Base-by-base conservation (phyloP, 176 grass and related monocot species). In the Carex cristatella region DNA sequence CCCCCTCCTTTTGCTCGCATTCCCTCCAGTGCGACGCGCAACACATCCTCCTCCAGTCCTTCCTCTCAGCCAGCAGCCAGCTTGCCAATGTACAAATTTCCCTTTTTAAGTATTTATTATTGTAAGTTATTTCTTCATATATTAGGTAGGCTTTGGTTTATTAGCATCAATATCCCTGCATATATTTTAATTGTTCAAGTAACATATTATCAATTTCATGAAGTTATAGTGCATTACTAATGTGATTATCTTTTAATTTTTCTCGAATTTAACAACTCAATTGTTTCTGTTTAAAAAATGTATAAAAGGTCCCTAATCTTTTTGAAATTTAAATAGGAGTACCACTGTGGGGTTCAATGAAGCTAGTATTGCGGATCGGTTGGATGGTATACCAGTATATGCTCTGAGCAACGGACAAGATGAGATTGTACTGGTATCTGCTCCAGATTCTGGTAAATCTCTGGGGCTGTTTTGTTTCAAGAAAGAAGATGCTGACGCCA, bases 391-490 rank as follows among this genome's bases (percentile, higher is more conserved):
- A 49, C 80, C 80, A 30, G 80, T 83, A 14, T 83, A 83, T 51
- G 80, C 80, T 54, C 37, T 83, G 23, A 83, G 80, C 80, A 83
- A 64, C 33, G 62, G 5, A 1, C 38, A 83, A 4, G 80, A 19
- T 1, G 59, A 83, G 61, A 51, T 83, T 9, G 80, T 83, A 15
- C 30, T 83, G 80, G 80, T 83, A 31, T 83, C 80, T 67, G 61
- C 38, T 51, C 23, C 80, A 3, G 15, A 59, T 46, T 2, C 80
- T 49, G 62, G 4, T 30, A 83, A 54, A 83, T 83, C 60, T 12
- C 80, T 83, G 31, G 80, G 80, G 6, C 33, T 83, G 38, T 83
- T 83, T 51, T 83, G 80, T 83, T 83, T 83, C 15, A 83, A 83
- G 80, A 83, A 53, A 67, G 61, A 83, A 68, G 80, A 83, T 83